These are phyloP conservation scores for Wickerhamiella sergipiensis DNA, from an alignment of 805 yeast genomes.

Conservation along the genomic window DNA sequence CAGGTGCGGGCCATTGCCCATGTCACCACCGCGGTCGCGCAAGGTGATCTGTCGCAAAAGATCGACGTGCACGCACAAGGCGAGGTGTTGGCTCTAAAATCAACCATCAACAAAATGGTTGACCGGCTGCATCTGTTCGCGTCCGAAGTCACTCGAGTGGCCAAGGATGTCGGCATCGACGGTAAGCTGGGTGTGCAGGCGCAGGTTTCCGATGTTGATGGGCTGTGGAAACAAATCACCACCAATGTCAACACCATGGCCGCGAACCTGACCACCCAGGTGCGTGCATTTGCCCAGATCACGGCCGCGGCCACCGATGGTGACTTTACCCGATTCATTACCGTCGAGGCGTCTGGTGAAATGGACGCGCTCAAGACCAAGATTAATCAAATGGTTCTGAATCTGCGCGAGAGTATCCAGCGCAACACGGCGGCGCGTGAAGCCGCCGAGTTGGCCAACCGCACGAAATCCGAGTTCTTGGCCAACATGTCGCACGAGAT, in stretches of 20 bases:
- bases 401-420: constrained; percentile 76
- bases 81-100: constrained; percentile 71
- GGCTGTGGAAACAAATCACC: constrained; percentile 83
- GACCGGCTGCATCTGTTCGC: constrained; percentile 81
- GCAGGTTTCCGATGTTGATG: constrained; percentile 81
- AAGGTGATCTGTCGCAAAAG: constrained; percentile 75
- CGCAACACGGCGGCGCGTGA: constrained; percentile 88
- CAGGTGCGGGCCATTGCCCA: constrained; percentile 84
- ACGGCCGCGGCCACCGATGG: constrained; percentile 93
- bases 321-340: constrained; percentile 77
- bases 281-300: constrained; percentile 83
- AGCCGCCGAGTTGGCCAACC: constrained; percentile 83
- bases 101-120: constrained; percentile 86
- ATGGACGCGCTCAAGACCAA: constrained; percentile 50
- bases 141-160: constrained; percentile 77
- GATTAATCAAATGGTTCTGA: constrained; percentile 70
- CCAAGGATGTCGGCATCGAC: constrained; percentile 85
- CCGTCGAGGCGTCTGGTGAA: constrained; percentile 87
- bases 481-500: constrained; percentile 84
- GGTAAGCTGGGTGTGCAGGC: constrained; percentile 90
- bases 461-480: constrained; percentile 79
- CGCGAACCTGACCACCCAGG: constrained; percentile 81
- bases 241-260: constrained; percentile 91
- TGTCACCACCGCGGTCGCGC: constrained; percentile 84
- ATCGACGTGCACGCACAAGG: constrained; percentile 86